These are phyloP conservation scores for Durotheca rogersii DNA, from an alignment of 495 filamentous ascomycete genomes.

Conservation along the genomic window DNA sequence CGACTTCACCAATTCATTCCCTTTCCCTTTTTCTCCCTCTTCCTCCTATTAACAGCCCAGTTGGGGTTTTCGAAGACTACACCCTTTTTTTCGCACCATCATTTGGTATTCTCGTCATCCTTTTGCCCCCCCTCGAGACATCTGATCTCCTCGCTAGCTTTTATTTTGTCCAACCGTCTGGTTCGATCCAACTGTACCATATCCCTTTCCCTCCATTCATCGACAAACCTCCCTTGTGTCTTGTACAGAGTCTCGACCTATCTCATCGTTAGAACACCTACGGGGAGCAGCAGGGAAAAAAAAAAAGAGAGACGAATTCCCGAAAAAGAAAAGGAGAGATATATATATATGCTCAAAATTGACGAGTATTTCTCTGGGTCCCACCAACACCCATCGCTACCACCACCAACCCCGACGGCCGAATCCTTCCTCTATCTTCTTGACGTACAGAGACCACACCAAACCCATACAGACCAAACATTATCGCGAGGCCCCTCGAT, in stretches of 20 bases:
- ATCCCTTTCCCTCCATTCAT: conserved; percentile 15
- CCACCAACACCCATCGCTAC: no score
- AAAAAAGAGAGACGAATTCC: background rate
- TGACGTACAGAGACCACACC: conserved; percentile 2
- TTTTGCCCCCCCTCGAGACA: conserved; percentile 25
- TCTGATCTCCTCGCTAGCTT: conserved; percentile 4
- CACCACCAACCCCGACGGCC: background rate
- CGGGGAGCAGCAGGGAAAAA: background rate
- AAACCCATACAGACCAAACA: background rate
- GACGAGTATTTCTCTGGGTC: conserved; percentile 11
- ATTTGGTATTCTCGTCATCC: conserved; percentile 13
- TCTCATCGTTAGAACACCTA: conserved; percentile 13
- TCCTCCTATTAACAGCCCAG: conserved; percentile 23
- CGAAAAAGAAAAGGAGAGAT: background rate
- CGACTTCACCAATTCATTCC: conserved; percentile 30
- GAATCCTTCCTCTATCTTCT: background rate
- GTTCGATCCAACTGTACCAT: conserved; percentile 22
- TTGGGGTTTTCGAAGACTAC: conserved; percentile 15
- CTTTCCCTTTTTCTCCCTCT: conserved; percentile 12
- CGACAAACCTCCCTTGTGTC: conserved; percentile 10
- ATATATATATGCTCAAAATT: background rate
- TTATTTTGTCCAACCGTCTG: conserved; percentile 17
- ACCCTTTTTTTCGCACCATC: conserved; percentile 15
- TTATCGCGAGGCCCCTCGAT: conserved; percentile 5
- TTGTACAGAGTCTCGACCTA: conserved; percentile 14